Evolutionary conservation across 192 early-diverging fungal genomes (phyloP), one percentile per base, ranked within the genome.

Genomic region (Coemansia sp.): DNA sequence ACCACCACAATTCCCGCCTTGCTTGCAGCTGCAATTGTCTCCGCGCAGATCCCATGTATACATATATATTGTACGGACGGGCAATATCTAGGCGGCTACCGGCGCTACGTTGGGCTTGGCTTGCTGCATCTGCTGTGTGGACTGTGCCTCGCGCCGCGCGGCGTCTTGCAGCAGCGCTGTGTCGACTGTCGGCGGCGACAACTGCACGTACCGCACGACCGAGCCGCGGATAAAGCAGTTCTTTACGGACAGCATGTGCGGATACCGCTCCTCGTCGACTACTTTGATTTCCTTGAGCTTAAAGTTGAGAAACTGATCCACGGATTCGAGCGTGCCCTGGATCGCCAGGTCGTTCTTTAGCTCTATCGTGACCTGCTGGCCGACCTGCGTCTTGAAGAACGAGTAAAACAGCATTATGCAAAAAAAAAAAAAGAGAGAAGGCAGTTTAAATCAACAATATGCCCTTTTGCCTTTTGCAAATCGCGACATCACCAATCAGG

Each of bases 151-250:
- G 41, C 93, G 84, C 56, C 98, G 81, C 5, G 98, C 92, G 2
- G 98, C 98, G 74, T 99, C 98, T 71, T 99, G 98, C 51, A 99
- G 74, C 62, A 99, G 72, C 43, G 93, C 94, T 17, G 94, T 98
- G 73, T 99, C 97, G 19, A 99, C 94, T 11, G 91, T 89, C 31
- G 87, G 84, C 5, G 93, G 82, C 2, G 95, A 95, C 38, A 99
- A 71, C 61, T 92, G 89, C 24, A 98, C 97, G 65, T 99, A 99
- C 25, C 98, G 89, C 36, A 99, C 97, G 1, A 99, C 98, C 6
- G 96, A 98, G 19, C 98, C 98, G 63, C 98, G 92, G 69, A 99
- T 98, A 76, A 98, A 99, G 76, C 96, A 98, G 86, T 98, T 99
- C 71, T 97, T 98, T 15, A 99, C 93, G 5, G 95, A 88, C 67